Base-by-base conservation (phyloP, 148 eudicot species). In the Nyssa sinensis region DNA sequence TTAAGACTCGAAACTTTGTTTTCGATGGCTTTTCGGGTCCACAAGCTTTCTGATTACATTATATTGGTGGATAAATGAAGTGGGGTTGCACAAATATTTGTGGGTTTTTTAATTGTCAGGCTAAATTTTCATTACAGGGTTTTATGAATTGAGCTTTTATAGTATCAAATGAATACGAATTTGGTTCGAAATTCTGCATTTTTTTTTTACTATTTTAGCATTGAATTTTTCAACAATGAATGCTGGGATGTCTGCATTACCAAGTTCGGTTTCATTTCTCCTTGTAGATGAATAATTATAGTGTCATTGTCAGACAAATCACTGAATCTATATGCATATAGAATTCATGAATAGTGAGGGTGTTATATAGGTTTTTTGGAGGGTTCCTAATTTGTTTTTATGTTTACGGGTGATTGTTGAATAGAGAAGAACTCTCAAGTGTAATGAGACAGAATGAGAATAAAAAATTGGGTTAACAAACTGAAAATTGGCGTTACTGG, bases 361-460 rank as follows among this genome's bases (percentile, higher is more conserved):
- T 53, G 60, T 39, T 34, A 35, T 8, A 7, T n/a, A n/a, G n/a
- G 37, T 39, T 63, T 19, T 28, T 14, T 28, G 29, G 61, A 64
- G 13, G 76, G 25, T 53, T 32, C 41, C 65, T 55, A 14, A 76
- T 5, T 33, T 53, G 31, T 64, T 39, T 1, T 62, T 4, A 61
- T 14, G 41, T 67, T 64, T 67, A 44, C 49, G 67, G 31, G 25
- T 71, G 41, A 60, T 67, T 69, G 62, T 30, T 75, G 62, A 25
- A 16, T 62, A 75, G 76, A 69, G 57, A 68, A 25, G n/a, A n/a
- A n/a, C 7, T 49, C 35, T 66, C 70, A 12, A 60, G 62, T 74
- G 72, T 81, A 33, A 74, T 79, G 84, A 78, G 69, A 75, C 75
- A 80, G 72, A 77, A 90, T 92, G 94, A 90, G 75, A 81, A 71